These are phyloP conservation scores for Trypanosoma grayi DNA, from an alignment of 208 protist genomes.

Conservation along the genomic window DNA sequence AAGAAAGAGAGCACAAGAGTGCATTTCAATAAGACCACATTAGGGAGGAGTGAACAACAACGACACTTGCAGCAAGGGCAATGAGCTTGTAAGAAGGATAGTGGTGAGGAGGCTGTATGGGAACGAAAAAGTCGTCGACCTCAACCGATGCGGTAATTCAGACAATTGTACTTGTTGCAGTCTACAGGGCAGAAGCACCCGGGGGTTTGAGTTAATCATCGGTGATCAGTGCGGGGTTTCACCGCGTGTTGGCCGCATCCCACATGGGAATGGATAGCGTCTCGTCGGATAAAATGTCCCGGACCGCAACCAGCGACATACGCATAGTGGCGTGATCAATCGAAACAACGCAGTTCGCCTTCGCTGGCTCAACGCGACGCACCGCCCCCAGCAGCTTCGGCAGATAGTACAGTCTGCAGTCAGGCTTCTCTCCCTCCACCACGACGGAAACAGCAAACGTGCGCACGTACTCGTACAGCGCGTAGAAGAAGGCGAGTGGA, in stretches of 20 bases:
- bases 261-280: constrained; percentile 9
- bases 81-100: too few species aligned
- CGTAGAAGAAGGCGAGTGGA: constrained; percentile 39
- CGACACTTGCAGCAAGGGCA: too few species aligned
- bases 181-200: neutral
- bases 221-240: neutral
- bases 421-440: neutral
- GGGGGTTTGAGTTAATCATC: neutral
- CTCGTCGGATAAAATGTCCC: constrained; percentile 6
- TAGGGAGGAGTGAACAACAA: neutral
- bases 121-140: too few species aligned
- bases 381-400: constrained; percentile 20
- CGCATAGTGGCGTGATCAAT: neutral
- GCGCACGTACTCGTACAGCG: constrained; percentile 56
- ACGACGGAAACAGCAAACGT: constrained; percentile 22
- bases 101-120: too few species aligned
- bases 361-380: neutral
- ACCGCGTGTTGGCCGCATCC: neutral
- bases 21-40: neutral
- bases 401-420: constrained; percentile 18
- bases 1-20: neutral
- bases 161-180: too few species aligned
- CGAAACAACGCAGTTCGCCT: constrained; percentile 11
- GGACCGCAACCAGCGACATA: constrained; percentile 3
- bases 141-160: too few species aligned